These are phyloP conservation scores for Mycena capillaripes DNA, from an alignment of 768 basidiomycete genomes.

Conservation along the genomic window DNA sequence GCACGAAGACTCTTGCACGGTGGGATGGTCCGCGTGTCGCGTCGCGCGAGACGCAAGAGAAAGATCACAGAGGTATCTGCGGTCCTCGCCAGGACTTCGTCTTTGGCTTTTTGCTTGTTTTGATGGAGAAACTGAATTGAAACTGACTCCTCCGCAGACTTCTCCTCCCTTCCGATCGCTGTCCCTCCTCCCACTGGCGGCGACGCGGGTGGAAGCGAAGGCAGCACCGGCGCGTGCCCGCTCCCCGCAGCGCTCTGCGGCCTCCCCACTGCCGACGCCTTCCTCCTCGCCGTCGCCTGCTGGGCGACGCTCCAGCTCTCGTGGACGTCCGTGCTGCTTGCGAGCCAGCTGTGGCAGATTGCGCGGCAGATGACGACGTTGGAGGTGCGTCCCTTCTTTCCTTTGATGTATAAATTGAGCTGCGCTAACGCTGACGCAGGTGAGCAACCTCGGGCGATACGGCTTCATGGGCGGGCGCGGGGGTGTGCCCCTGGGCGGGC, in stretches of 20 bases:
- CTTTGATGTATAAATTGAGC: too few relatives aligned
- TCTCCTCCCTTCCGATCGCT: slow-evolving; percentile 59
- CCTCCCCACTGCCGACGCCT: slow-evolving; percentile 80
- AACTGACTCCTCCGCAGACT: slow-evolving; percentile 59
- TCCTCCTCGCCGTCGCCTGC: slow-evolving; percentile 83
- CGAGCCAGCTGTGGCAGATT: slow-evolving; percentile 92
- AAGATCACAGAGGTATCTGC: too few relatives aligned
- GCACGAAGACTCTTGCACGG: too few relatives aligned
- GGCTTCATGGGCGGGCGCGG: slow-evolving; percentile 77
- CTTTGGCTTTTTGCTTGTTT: too few relatives aligned
- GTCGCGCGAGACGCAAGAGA: too few relatives aligned
- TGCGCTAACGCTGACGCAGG: neutral
- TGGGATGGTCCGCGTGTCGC: too few relatives aligned
- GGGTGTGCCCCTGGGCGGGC: slow-evolving; percentile 72
- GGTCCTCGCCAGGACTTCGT: too few relatives aligned
- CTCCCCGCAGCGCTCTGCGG: slow-evolving; percentile 79
- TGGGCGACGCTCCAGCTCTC: slow-evolving; percentile 97
- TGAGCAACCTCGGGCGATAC: too few relatives aligned
- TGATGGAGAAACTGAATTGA: neutral
- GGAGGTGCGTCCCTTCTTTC: slow-evolving; percentile 66
- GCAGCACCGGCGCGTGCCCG: too few relatives aligned
- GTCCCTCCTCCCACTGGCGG: too few relatives aligned
- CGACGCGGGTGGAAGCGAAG: too few relatives aligned
- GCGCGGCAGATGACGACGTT: slow-evolving; percentile 95
- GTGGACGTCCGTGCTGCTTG: slow-evolving; percentile 92